phyloP scores from a whole-genome alignment of 73 alveolate species.

The Paramecium bursaria region DNA sequence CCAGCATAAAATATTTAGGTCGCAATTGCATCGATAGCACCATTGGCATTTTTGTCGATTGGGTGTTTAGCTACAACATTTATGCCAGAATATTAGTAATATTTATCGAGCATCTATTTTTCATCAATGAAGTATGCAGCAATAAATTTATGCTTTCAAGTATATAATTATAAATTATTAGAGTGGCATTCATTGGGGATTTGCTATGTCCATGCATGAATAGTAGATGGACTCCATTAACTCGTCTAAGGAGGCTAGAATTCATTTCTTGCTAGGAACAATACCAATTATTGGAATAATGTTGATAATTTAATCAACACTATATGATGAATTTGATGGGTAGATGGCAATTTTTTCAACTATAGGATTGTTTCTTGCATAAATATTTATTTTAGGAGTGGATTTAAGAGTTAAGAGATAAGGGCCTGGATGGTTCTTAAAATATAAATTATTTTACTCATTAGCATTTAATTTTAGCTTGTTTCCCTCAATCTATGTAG shows the following conservation, averaged over 20 bases:
- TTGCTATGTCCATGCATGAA: no score
- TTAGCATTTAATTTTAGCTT: slow-evolving; percentile 15
- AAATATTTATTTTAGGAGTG: background rate
- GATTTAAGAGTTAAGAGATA: background rate
- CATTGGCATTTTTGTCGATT: slow-evolving; percentile 14
- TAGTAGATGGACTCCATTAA: no score
- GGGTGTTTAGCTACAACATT: background rate
- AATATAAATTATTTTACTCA: slow-evolving; percentile 6
- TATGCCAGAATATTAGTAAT: slow-evolving; percentile 1
- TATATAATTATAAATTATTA: no score
- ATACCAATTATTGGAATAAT: no score
- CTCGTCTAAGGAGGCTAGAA: no score
- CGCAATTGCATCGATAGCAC: slow-evolving; percentile 26
- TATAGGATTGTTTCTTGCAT: background rate
- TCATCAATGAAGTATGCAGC: background rate
- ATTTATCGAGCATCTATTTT: background rate
- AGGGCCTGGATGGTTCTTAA: slow-evolving; percentile 20
- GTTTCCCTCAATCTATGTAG: background rate
- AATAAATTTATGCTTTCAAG: background rate
- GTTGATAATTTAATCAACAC: no score
- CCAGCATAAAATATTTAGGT: slow-evolving; percentile 32
- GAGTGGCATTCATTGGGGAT: background rate
- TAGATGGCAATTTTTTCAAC: background rate
- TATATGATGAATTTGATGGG: background rate
- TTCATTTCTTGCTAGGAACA: no score